Evolutionary conservation across 2,329 filamentous ascomycete species (phyloP).

Genomic region (Dactylellina leptospora): DNA sequence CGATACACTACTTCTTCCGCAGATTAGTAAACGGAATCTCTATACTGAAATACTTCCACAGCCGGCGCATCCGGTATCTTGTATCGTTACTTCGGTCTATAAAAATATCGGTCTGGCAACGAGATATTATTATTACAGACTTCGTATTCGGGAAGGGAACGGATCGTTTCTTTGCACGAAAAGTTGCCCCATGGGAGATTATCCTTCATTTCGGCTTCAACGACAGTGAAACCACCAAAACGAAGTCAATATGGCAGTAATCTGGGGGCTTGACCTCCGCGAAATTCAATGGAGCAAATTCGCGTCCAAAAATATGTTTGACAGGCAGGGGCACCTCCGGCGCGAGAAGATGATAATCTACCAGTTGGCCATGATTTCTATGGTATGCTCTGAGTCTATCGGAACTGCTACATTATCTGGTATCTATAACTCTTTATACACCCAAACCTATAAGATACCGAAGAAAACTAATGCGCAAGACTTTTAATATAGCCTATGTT

Average conservation of each 20-base stretch:
- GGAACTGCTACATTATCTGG: conserved; percentile 67
- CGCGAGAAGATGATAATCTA: conserved; percentile 70
- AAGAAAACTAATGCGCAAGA: not conserved
- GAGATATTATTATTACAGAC: too few species aligned
- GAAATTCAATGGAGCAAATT: conserved; percentile 70
- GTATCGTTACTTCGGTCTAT: too few species aligned
- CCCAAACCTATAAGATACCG: too few species aligned
- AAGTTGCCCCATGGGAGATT: too few species aligned
- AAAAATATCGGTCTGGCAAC: too few species aligned
- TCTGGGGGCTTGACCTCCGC: conserved; percentile 68
- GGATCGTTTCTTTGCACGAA: too few species aligned
- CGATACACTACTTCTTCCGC: not conserved
- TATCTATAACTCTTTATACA: conserved; percentile 56
- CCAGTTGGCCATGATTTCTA: conserved; percentile 69
- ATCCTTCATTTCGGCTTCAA: not conserved
- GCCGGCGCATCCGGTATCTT: not conserved
- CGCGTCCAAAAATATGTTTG: conserved; percentile 69
- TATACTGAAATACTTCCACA: too few species aligned
- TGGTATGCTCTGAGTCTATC: conserved; percentile 67
- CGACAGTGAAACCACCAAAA: not conserved
- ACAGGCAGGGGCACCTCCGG: conserved; percentile 66
- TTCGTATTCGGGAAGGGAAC: too few species aligned
- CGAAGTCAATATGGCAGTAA: conserved; percentile 61
- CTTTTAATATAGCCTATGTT: conserved; percentile 62
- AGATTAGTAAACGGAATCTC: not conserved